Evolutionary conservation across 2,329 filamentous ascomycete species (phyloP).

Genomic region (Ophiostoma quercus): DNA sequence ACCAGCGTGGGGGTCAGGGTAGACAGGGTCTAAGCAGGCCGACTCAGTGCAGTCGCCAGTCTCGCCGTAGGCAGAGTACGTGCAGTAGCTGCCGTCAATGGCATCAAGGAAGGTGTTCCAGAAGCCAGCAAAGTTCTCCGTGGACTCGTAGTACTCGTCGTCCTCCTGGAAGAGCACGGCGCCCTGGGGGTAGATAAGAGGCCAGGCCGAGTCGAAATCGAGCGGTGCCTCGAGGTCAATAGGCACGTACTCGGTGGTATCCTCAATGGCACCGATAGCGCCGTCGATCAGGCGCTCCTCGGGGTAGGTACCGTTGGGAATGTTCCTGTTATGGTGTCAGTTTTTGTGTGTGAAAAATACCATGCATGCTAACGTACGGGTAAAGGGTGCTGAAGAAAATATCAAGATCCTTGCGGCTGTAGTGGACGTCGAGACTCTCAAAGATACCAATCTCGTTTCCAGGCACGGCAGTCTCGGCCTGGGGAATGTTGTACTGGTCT

Average conservation of each 20-base stretch:
- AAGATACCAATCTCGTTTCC: constrained; percentile 29
- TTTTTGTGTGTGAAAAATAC: background rate
- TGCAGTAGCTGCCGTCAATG: constrained; percentile 47
- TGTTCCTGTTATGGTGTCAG: background rate
- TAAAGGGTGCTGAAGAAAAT: constrained; percentile 26
- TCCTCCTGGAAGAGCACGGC: constrained; percentile 33
- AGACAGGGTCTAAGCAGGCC: constrained; percentile 41
- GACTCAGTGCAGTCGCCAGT: constrained; percentile 38
- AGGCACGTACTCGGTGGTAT: constrained; percentile 31
- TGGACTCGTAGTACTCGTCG: constrained; percentile 31
- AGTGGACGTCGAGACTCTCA: constrained; percentile 27
- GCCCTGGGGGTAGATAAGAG: constrained; percentile 47
- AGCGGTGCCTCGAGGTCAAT: constrained; percentile 38
- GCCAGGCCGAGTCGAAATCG: constrained; percentile 44
- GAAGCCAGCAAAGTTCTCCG: constrained; percentile 17
- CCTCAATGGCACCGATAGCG: constrained; percentile 19
- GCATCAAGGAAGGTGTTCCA: constrained; percentile 42
- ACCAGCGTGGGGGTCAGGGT: constrained; percentile 41
- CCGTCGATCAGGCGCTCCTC: constrained; percentile 22
- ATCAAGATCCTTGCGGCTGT: constrained; percentile 28
- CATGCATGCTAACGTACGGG: constrained; percentile 25
- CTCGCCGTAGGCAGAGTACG: constrained; percentile 42
- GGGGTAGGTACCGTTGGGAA: constrained; percentile 29
- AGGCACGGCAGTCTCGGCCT: constrained; percentile 16
- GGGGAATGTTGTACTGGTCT: constrained; percentile 28